Evolutionary conservation across 805 yeast species (phyloP), one percentile per base, ranked within the genome.

Genomic region (Ogataea saltuana): DNA sequence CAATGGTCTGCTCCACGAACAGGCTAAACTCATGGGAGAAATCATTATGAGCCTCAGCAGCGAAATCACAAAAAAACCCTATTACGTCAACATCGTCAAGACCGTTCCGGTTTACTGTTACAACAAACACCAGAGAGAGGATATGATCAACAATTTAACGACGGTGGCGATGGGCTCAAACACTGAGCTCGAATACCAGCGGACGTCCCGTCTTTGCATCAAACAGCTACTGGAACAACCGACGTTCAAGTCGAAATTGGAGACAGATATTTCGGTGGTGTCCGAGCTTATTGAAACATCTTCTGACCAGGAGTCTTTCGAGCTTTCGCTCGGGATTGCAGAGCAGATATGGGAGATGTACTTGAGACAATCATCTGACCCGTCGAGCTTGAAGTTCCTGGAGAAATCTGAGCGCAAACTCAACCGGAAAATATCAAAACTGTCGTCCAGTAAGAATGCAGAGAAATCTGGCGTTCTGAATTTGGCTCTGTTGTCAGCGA

Each of bases 161-260:
- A 31, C 51, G 46, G n/a, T n/a, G n/a, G n/a, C n/a, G n/a, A n/a
- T n/a, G n/a, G n/a, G n/a, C n/a, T n/a, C n/a, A n/a, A n/a, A n/a
- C n/a, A n/a, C n/a, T n/a, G n/a, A n/a, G n/a, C n/a, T n/a, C n/a
- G 45, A 6, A 28, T 29, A 3, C 22, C 11, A 29, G 21, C 3
- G 19, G 0, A 30, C 28, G 4, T 29, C 32, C 6, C 44, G 32
- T 18, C 8, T 17, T 2, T 16, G 42, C 8, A 53, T 80, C n/a
- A 20, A 49, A 3, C 74, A 72, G 43, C 50, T 80, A 10, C 57
- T 80, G 21, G 53, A 58, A 8, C 67, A 72, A 8, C 85, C 87
- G 6, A 75, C 85, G 0, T 76, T 70, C 54, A 76, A 66, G 51
- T 74, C 87, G 0, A 51, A 54, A 1, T 50, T 83, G 10, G 90